A percentile compares a stretch with the other conserved stretches of the same genome.
These are phyloP conservation scores for Aspergillus sp. DNA, from an alignment of 2,329 filamentous ascomycete species.

Conservation along the genomic window DNA sequence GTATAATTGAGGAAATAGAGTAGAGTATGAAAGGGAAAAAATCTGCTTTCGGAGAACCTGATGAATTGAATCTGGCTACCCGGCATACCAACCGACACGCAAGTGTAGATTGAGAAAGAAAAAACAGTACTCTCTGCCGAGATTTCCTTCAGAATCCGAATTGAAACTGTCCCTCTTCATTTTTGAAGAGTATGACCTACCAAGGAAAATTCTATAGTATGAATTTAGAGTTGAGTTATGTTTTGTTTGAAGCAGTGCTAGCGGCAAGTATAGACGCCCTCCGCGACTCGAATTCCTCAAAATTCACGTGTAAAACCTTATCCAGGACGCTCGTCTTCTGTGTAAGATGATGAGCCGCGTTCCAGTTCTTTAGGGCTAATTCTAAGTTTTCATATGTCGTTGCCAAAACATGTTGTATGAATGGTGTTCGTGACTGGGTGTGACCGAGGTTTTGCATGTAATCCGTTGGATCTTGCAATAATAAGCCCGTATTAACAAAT, in stretches of 20 bases:
- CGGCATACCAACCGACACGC: not conserved
- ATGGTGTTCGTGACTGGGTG: constrained; percentile 48
- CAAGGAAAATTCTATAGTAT: not conserved
- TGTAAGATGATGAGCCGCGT: constrained; percentile 3
- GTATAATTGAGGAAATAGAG: not conserved
- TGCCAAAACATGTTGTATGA: constrained; percentile 49
- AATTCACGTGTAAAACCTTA: constrained; percentile 29
- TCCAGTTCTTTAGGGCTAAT: constrained; percentile 25
- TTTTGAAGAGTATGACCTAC: not conserved
- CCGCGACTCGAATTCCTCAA: constrained; percentile 21
- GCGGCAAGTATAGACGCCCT: not conserved
- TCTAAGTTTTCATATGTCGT: constrained; percentile 27
- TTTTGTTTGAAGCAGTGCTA: not conserved
- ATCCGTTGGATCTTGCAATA: constrained; percentile 60
- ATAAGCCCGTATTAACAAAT: constrained; percentile 42
- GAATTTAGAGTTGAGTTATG: not conserved
- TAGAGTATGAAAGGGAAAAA: too few species aligned
- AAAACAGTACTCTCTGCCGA: not conserved
- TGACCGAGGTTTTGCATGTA: constrained; percentile 58
- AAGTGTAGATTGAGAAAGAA: not conserved
- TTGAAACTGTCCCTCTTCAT: not conserved
- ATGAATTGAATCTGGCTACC: not conserved
- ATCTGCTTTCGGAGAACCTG: not conserved
- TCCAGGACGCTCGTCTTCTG: constrained; percentile 23
- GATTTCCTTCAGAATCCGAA: not conserved